Evolutionary conservation across 2,329 filamentous ascomycete genomes (phyloP), one percentile per base, ranked within the genome.

Genomic region (Sporothrix schenckii): DNA sequence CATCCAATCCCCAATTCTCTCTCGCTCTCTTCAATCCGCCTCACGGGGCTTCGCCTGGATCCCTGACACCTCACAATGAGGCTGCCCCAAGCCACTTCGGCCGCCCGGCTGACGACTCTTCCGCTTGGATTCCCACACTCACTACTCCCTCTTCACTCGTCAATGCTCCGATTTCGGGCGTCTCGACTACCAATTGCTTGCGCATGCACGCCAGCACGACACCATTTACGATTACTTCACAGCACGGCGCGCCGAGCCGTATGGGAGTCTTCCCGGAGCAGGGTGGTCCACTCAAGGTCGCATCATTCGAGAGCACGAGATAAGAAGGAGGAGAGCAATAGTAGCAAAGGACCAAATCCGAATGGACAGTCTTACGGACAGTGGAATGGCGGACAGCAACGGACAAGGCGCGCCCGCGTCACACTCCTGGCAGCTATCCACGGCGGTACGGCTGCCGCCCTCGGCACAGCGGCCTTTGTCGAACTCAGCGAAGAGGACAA

Each of bases 381-480:
- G 19, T 60, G 34, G 4, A 73, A 16, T 71, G 70, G 10, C 69
- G 72, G 77, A 75, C 21, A 21, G 4, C 58, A 39, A 11, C 21
- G 58, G 21, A 44, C 58, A 47, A 39, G 58, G 10, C 58, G 21
- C 7, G 39, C 39, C 14, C 58, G 58, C 58, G 39, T 27, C 39
- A 75, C 80, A 7, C 75, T 78, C 1, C 70, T 85, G 9, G 80
- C 80, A 3, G 82, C 81, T 0, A 78, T 78, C 14, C 75, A 77
- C 19, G 80, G 78, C 2, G 81, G 77, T 19, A 53, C 69, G 11
- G 80, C 78, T 1, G 81, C 79, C 0, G 79, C 80, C 0, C 78
- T 89, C 11, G 87, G 83, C 9, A 86, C 87, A 0, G 83, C 84
- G 0, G 83, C 83, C 1, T 90, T 90, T 76, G 81, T 89, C 56